A percentile compares a stretch with the other conserved stretches of the same genome.
Evolutionary conservation across 2,329 filamentous ascomycete genomes (phyloP).

Genomic region (Trichophyton equinum): DNA sequence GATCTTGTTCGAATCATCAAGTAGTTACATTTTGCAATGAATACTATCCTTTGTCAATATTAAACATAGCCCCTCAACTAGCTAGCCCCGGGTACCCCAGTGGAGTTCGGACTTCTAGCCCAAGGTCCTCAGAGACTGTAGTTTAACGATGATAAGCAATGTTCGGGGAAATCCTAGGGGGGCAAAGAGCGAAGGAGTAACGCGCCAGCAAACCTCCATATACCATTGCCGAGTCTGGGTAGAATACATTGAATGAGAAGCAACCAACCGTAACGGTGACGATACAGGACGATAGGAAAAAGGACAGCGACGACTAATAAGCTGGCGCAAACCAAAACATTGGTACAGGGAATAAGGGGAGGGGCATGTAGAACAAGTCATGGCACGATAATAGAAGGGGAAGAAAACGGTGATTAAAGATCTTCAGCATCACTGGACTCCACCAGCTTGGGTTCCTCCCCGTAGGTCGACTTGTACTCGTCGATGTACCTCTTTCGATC

Average conservation of each 20-base stretch:
- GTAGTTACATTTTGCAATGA: neutral
- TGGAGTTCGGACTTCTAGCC: neutral
- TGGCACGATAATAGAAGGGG: neutral
- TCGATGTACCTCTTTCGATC: slow-evolving; percentile 17
- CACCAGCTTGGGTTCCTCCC: neutral
- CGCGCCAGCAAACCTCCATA: neutral
- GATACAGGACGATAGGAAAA: neutral
- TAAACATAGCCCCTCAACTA: neutral
- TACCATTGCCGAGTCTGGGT: neutral
- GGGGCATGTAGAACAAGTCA: neutral
- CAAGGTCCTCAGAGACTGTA: neutral
- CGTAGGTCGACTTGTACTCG: slow-evolving; percentile 14
- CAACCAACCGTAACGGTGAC: neutral
- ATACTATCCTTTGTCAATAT: neutral
- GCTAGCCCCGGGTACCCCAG: neutral
- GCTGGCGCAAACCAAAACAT: neutral
- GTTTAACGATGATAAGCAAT: neutral
- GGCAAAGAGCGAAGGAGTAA: neutral
- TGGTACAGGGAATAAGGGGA: neutral
- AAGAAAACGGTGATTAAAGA: neutral
- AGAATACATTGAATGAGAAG: slow-evolving; percentile 1
- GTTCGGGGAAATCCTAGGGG: neutral
- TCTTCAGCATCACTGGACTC: neutral
- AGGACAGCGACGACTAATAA: neutral
- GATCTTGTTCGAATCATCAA: neutral